Evolutionary conservation across 2,329 filamentous ascomycete genomes (phyloP), one percentile per base, ranked within the genome.

Genomic region (Claviceps purpurea): DNA sequence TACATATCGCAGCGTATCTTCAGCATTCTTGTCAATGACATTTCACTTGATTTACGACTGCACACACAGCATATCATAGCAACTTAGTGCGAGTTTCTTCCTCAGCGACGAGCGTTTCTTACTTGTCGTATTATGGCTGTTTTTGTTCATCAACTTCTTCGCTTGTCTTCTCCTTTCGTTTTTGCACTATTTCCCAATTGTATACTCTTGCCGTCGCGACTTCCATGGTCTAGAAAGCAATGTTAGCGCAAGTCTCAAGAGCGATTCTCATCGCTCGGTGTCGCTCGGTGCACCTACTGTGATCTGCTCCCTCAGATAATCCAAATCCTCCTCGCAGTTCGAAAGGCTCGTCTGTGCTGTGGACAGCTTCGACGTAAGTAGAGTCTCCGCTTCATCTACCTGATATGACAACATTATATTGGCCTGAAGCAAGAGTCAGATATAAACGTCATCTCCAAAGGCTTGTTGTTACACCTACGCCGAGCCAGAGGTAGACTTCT

Each of bases 361-460:
- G 30, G 76, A 72, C 20, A 95, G 72, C 68, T 95, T 96, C 14
- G 82, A 81, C 45, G 78, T 72, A 52, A 98, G 75, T 58, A 98
- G 77, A 44, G 76, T 73, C 69, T 91, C 82, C 0, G 93, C 93
- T 70, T 97, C 93, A 16, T 82, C 79, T 56, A 97, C 83, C 3
- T 90, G 88, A 66, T 98, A 98, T 49, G 93, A 82, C 54, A 98
- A 75, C 93, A 98, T 98, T 47, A 97, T 90, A 62, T 98, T 98
- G 53, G 93, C 91, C 84, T 87, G 52, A 24, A 61, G 54, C 20
- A 39, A 58, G 34, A 56, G 56, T 48, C 18, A 50, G 47, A 40
- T n/a, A 30, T 3, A 20, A 5, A 26, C 22, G 30, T 40, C 37
- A 10, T 40, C 26, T 26, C 8, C 5, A 24, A 5, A 30, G 37